Base-by-base conservation (phyloP, 2,329 filamentous ascomycete species). In the Helminthosporium solani region DNA sequence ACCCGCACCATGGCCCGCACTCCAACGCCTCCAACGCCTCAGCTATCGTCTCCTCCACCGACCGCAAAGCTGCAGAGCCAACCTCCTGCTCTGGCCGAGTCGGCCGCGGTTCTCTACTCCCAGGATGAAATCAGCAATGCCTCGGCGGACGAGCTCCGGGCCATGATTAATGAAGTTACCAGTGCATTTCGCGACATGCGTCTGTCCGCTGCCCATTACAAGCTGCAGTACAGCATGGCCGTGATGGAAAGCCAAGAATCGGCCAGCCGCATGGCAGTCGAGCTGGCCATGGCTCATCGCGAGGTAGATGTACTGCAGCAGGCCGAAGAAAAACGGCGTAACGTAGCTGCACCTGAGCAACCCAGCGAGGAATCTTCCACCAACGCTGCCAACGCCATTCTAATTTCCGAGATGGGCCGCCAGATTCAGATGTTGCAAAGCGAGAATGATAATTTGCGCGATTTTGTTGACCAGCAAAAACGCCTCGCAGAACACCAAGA, bases 221-320 rank as follows among this genome's bases (percentile, higher is more conserved):
- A 94, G 72, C 76, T 97, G 44, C 92, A 96, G 68, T 87, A 91
- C 64, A 90, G 86, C 58, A 80, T 96, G 63, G 79, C 95, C 21
- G 84, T 82, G 41, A 84, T 96, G 54, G 89, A 95, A 63, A 90
- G 88, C 44, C 84, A 86, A 39, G 90, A 95, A 57, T 86, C 90
- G 23, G 82, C 89, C 8, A 91, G 95, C 70, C 84, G 90, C 20
- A 90, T 92, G 56, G 87, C 85, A 28, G 91, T 96, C 4, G 92
- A 96, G 70, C 87, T 95, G 60, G 88, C 94, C 54, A 91, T 96
- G 82, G 87, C 86, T n/a, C 83, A 89, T 52, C 81, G 87, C 18
- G 90, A 96, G 70, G 86, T 95, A 16, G 88, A 96, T 51, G 88
- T 91, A 11, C 75, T 96, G 21, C 86, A 90, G 49, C 78, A 80